A percentile compares a stretch with the other conserved stretches of the same genome.
Conservation (phyloP, 169 alveolate genomes). For the Eimeria sp. region DNA sequence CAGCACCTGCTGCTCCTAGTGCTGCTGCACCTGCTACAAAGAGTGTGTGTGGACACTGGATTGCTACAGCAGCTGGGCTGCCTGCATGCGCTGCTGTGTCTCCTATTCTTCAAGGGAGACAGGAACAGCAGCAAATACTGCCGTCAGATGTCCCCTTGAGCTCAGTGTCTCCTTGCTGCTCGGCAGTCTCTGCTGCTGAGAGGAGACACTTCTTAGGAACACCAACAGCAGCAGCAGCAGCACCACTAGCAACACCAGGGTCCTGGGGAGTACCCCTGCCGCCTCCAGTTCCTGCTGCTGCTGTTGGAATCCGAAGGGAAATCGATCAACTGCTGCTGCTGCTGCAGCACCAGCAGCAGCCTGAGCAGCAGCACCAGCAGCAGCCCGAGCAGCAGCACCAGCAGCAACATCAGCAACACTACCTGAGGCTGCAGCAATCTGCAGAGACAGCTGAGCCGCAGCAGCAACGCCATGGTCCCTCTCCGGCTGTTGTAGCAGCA, state of each 20-base stretch:
- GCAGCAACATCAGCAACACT: background rate
- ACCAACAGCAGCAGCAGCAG: background rate
- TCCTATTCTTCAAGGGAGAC: background rate
- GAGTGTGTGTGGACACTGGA: background rate
- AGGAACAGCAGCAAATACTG: background rate
- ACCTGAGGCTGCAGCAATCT: background rate
- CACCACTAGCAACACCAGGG: background rate
- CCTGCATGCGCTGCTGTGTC: background rate
- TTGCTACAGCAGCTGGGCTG: background rate
- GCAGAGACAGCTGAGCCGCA: background rate
- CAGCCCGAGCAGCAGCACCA: background rate
- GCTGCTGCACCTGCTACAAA: background rate
- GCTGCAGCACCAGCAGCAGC: conserved; percentile 7
- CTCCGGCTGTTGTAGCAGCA: conserved; percentile 6
- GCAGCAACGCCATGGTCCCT: background rate
- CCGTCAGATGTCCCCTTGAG: background rate
- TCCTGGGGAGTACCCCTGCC: background rate
- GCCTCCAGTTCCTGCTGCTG: background rate
- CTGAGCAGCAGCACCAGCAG: background rate
- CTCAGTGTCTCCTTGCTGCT: background rate
- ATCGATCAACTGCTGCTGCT: background rate
- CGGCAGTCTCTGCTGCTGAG: conserved; percentile 22
- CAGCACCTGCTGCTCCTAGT: background rate
- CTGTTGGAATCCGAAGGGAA: background rate
- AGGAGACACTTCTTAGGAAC: background rate